Conservation (phyloP, 345 rosid species). For the Odontarrhena argentea region DNA sequence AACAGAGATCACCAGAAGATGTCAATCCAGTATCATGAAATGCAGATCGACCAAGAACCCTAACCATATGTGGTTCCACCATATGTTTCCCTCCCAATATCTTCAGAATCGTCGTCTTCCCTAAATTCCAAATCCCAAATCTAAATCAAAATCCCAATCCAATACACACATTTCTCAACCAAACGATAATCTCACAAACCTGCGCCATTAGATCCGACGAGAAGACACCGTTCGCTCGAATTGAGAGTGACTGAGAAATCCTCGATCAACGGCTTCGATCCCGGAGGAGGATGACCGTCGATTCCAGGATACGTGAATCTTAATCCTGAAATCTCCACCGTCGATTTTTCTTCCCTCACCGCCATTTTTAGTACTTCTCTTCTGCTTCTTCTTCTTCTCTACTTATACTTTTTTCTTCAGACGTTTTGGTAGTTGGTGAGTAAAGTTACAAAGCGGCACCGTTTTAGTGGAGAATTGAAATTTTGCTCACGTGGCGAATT, state of each 20-base stretch:
- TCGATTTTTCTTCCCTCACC: conserved; percentile 43
- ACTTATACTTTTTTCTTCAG: conserved; percentile 33
- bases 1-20: conserved; percentile 86
- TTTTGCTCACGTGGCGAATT: conserved; percentile 33
- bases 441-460: conserved; percentile 27
- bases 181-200: conserved; percentile 45
- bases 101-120: conserved; percentile 90
- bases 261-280: conserved; percentile 73
- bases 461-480: conserved; percentile 10
- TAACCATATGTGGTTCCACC: conserved; percentile 97
- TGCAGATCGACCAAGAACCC: conserved; percentile 80
- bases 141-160: not conserved
- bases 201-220: conserved; percentile 98
- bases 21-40: conserved; percentile 88
- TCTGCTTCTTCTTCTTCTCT: not conserved
- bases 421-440: conserved; percentile 35
- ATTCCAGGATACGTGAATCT: conserved; percentile 94
- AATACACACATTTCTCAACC: not conserved
- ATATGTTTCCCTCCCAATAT: conserved; percentile 94
- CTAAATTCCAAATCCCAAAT: conserved; percentile 31
- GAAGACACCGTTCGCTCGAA: conserved; percentile 83
- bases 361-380: conserved; percentile 39
- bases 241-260: conserved; percentile 63
- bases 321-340: conserved; percentile 72
- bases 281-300: conserved; percentile 93